Percentiles rank a stretch among this genome's conserved stretches.
phyloP scores from a whole-genome alignment of 2,329 filamentous ascomycete genomes.

The Coleophoma cylindrospora region DNA sequence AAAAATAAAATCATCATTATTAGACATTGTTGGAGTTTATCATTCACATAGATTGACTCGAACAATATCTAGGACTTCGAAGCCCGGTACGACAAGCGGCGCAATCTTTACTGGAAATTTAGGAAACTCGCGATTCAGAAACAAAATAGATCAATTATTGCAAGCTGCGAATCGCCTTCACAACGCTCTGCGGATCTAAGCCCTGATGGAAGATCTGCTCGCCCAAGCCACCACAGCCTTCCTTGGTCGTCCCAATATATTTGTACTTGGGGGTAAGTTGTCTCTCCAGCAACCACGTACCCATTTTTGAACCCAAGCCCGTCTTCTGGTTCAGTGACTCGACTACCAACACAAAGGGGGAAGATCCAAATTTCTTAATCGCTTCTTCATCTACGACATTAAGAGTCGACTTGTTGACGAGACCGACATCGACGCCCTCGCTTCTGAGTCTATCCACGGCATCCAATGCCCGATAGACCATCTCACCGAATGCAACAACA shows the following conservation, averaged over 20 bases:
- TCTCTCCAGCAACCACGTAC: conserved; percentile 30
- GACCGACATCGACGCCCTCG: conserved; percentile 30
- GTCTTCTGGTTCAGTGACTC: conserved; percentile 35
- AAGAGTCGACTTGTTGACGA: conserved; percentile 33
- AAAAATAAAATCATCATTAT: too few relatives aligned
- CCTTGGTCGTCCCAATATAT: conserved; percentile 30
- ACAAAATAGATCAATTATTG: too few relatives aligned
- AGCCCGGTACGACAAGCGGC: too few relatives aligned
- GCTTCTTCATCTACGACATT: conserved; percentile 33
- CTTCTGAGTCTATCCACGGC: conserved; percentile 31
- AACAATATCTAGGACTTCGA: too few relatives aligned
- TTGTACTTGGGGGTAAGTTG: conserved; percentile 31
- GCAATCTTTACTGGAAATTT: too few relatives aligned
- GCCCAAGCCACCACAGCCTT: conserved; percentile 31
- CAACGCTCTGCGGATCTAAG: conserved; percentile 28
- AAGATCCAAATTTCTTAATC: conserved; percentile 29
- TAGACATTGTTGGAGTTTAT: too few relatives aligned
- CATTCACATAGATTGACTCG: too few relatives aligned
- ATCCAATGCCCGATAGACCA: conserved; percentile 34
- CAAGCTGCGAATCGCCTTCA: conserved; percentile 21
- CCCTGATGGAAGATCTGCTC: conserved; percentile 33
- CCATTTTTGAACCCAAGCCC: conserved; percentile 30
- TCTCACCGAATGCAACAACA: conserved; percentile 32
- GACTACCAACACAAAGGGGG: conserved; percentile 30
- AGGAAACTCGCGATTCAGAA: too few relatives aligned